A percentile compares a stretch with the other conserved stretches of the same genome.
Conservation (phyloP, 495 filamentous ascomycete genomes). For the Aspergillus sclerotiicarbonarius region DNA sequence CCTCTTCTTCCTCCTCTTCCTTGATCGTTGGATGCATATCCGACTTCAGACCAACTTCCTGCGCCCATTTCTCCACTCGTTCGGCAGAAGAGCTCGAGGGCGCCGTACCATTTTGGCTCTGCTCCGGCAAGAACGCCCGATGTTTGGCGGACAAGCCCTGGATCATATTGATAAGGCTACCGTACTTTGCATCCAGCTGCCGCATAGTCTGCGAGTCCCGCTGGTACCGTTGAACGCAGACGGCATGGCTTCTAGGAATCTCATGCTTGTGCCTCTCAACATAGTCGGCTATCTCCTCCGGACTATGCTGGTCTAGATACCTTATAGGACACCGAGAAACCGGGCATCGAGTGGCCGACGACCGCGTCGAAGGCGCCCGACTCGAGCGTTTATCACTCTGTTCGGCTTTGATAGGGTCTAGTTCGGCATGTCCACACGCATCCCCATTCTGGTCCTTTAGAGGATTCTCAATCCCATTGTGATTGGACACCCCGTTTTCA, state of each 20-base stretch:
- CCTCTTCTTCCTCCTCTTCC: conserved; percentile 42
- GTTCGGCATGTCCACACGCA: conserved; percentile 35
- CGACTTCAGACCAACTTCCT: conserved; percentile 55
- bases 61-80: conserved; percentile 78
- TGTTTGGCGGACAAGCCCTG: conserved; percentile 80
- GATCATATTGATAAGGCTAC: conserved; percentile 85
- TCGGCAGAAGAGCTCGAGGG: conserved; percentile 47
- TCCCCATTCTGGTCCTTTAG: conserved; percentile 30
- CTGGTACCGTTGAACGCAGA: conserved; percentile 85
- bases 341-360: conserved; percentile 65
- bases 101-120: conserved; percentile 44
- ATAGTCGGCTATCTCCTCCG: conserved; percentile 86
- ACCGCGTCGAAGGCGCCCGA: conserved; percentile 39
- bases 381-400: conserved; percentile 37
- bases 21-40: conserved; percentile 26
- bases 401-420: conserved; percentile 50
- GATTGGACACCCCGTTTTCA: conserved; percentile 28
- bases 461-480: conserved; percentile 25
- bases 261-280: conserved; percentile 92
- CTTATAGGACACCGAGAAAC: conserved; percentile 87
- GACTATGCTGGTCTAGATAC: conserved; percentile 82
- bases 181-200: conserved; percentile 88
- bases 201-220: conserved; percentile 76
- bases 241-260: conserved; percentile 83
- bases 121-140: conserved; percentile 70